Percentiles rank a stretch among this genome's conserved stretches.
phyloP scores from a whole-genome alignment of 345 rosid genomes.

The Physaria fendleri region DNA sequence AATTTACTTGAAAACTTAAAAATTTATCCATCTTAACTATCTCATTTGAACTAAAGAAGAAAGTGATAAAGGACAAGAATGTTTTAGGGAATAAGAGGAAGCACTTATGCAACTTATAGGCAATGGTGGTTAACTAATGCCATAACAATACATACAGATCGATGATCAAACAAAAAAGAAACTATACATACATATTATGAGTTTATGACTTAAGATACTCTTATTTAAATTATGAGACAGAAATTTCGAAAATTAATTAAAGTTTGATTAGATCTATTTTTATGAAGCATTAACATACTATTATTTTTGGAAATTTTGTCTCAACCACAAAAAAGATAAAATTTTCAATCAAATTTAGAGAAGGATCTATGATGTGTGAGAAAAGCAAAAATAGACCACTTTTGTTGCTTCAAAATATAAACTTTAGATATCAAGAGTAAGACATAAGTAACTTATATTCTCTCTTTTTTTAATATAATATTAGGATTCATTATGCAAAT shows the following conservation, averaged over 20 bases:
- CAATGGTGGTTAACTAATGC: background rate
- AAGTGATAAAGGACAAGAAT: too few relatives aligned
- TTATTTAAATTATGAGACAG: background rate
- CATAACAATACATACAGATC: too few relatives aligned
- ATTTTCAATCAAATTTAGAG: background rate
- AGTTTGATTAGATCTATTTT: background rate
- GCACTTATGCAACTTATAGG: constrained; percentile 6
- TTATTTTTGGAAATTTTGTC: background rate
- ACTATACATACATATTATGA: background rate
- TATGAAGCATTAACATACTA: background rate
- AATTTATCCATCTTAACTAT: too few relatives aligned
- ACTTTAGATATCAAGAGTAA: constrained; percentile 28
- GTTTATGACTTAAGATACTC: background rate
- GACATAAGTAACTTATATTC: constrained; percentile 28
- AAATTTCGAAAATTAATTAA: background rate
- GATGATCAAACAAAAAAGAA: too few relatives aligned
- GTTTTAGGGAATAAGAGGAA: constrained; percentile 9
- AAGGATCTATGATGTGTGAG: constrained; percentile 4
- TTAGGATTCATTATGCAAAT: background rate
- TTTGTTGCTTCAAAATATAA: constrained; percentile 29
- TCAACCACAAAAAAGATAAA: background rate
- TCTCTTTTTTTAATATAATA: too few relatives aligned
- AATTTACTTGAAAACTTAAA: too few relatives aligned
- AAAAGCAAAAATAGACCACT: constrained; percentile 20
- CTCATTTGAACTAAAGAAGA: too few relatives aligned